A percentile compares a stretch with the other conserved stretches of the same genome.
Evolutionary conservation across 306 rosid species (phyloP).

Genomic region (Lotus japonicus): DNA sequence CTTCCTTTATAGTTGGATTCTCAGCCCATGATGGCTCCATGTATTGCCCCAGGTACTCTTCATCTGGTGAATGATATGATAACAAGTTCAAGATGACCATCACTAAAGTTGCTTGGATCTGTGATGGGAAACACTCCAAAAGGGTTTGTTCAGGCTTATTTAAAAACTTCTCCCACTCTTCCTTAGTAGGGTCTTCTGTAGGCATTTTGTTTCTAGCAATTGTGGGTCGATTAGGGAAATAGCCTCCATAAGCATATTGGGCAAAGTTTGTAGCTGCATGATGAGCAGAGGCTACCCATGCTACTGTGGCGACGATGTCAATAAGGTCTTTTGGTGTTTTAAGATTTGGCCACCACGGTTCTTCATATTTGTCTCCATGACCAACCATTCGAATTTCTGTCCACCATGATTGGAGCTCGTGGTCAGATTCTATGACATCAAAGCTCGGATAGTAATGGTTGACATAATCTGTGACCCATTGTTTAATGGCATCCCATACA

Average conservation of each 20-base stretch:
- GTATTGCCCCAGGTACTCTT: slow-evolving; percentile 31
- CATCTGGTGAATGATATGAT: slow-evolving; percentile 46
- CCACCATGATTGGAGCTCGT: slow-evolving; percentile 55
- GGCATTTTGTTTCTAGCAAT: slow-evolving; percentile 40
- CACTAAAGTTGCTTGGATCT: slow-evolving; percentile 35
- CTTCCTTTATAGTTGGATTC: slow-evolving; percentile 18
- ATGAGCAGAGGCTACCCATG: slow-evolving; percentile 41
- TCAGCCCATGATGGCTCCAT: slow-evolving; percentile 34
- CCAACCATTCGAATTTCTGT: slow-evolving; percentile 31
- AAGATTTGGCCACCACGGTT: slow-evolving; percentile 49
- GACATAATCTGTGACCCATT: slow-evolving; percentile 42
- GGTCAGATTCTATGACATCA: slow-evolving; percentile 19
- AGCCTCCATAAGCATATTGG: slow-evolving; percentile 37
- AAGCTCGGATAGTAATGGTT: slow-evolving; percentile 35
- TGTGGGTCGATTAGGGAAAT: slow-evolving; percentile 37
- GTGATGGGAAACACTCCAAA: slow-evolving; percentile 41
- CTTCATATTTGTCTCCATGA: slow-evolving; percentile 35
- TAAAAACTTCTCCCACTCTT: slow-evolving; percentile 35
- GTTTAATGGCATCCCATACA: slow-evolving; percentile 39
- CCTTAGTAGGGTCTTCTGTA: slow-evolving; percentile 31
- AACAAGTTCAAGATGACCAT: slow-evolving; percentile 29
- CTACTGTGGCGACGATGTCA: slow-evolving; percentile 26
- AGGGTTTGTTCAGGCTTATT: slow-evolving; percentile 23
- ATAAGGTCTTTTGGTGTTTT: slow-evolving; percentile 26
- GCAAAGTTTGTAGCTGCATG: slow-evolving; percentile 41